A percentile compares a stretch with the other conserved stretches of the same genome.
phyloP scores from a whole-genome alignment of 805 yeast species.

The Alloascoidea hylecoeti region DNA sequence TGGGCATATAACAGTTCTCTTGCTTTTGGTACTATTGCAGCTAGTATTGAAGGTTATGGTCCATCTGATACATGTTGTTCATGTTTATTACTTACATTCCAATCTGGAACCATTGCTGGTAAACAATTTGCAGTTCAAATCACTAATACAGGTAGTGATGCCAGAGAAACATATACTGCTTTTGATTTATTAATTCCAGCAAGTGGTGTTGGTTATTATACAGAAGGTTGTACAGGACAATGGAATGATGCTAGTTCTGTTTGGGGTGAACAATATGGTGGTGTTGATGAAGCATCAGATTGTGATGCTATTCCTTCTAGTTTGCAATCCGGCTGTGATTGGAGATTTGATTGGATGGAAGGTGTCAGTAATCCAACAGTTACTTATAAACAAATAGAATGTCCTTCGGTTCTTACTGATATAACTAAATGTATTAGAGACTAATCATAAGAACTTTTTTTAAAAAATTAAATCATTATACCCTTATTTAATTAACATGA shows the following conservation, averaged over 20 bases:
- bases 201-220: conserved; percentile 3
- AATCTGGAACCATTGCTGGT: conserved; percentile 4
- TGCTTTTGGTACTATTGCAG: conserved; percentile 5
- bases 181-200: conserved; percentile 5
- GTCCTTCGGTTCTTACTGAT: conserved; percentile 4
- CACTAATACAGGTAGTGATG: conserved; percentile 4
- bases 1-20: conserved; percentile 3
- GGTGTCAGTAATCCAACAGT: conserved; percentile 3
- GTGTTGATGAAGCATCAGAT: conserved; percentile 2
- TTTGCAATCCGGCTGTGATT: conserved; percentile 4
- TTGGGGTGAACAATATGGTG: conserved; percentile 5
- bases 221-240: conserved; percentile 3
- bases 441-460: no score
- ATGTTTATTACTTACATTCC: conserved; percentile 4
- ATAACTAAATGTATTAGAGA: conserved; percentile 4
- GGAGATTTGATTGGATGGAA: conserved; percentile 4
- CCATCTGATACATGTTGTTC: conserved; percentile 3
- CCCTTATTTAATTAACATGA: no score
- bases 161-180: neutral
- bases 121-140: conserved; percentile 4
- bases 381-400: conserved; percentile 2
- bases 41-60: conserved; percentile 3
- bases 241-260: conserved; percentile 2
- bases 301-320: conserved; percentile 3
- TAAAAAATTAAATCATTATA: no score